Conservation (phyloP, 331 rosid genomes). For the Pyracantha coccinea region DNA sequence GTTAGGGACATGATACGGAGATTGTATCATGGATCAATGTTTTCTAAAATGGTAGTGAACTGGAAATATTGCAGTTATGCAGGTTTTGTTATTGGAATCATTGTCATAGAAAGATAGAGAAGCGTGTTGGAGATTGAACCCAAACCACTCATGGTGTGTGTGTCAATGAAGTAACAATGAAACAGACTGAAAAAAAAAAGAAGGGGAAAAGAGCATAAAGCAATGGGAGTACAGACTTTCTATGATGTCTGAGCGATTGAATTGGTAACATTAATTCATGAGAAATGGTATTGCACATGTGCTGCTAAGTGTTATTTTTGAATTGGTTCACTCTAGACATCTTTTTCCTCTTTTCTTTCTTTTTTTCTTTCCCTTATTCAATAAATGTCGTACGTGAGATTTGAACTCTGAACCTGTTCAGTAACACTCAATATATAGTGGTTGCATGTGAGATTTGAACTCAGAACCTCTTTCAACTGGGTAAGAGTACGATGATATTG, state of each 20-base stretch:
- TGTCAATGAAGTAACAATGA: conserved; percentile 6
- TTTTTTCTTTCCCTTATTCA: no score
- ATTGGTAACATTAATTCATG: not conserved
- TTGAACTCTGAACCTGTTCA: no score
- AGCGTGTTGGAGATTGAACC: conserved; percentile 7
- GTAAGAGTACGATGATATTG: conserved; percentile 1
- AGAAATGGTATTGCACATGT: not conserved
- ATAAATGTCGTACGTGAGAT: no score
- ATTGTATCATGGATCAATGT: conserved; percentile 3
- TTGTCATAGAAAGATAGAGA: conserved; percentile 14
- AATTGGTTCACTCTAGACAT: no score
- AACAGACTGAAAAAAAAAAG: not conserved
- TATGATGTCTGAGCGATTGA: conserved; percentile 6
- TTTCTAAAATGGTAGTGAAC: conserved; percentile 13
- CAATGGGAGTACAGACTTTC: not conserved
- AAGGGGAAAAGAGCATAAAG: not conserved
- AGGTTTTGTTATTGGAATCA: conserved; percentile 25
- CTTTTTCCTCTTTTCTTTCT: fast-evolving
- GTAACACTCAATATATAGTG: no score
- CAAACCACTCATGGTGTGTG: conserved; percentile 9
- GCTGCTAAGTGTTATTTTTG: no score
- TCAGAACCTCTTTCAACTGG: not conserved
- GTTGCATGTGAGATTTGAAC: no score
- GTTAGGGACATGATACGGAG: conserved; percentile 21
- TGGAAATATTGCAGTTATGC: conserved; percentile 6